These are phyloP conservation scores for Sporisorium reilianum DNA, from an alignment of 1,284 basidiomycete genomes.

Conservation along the genomic window DNA sequence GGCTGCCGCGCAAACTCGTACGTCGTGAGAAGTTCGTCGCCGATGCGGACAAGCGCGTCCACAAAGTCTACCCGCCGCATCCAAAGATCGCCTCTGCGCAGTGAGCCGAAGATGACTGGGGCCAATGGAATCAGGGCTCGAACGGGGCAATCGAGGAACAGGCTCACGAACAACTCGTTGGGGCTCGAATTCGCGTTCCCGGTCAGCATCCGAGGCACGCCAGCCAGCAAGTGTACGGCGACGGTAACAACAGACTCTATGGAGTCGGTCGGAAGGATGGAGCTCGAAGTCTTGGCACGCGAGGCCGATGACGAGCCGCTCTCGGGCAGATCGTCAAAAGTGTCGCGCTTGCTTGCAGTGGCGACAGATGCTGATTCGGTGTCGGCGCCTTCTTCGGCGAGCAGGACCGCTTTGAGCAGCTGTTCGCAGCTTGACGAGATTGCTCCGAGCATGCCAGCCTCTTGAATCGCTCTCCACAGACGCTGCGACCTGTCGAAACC, in stretches of 20 bases:
- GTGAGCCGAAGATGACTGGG: conserved; percentile 25
- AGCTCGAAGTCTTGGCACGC: not conserved
- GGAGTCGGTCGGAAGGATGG: not conserved
- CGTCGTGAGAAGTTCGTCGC: conserved; percentile 35
- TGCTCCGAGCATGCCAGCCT: conserved; percentile 11
- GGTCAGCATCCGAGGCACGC: conserved; percentile 25
- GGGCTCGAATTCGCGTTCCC: conserved; percentile 10
- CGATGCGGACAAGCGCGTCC: conserved; percentile 43
- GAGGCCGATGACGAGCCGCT: conserved; percentile 9
- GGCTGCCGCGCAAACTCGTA: conserved; percentile 28
- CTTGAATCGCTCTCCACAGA: conserved; percentile 29
- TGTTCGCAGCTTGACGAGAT: conserved; percentile 22
- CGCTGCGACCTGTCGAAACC: not conserved
- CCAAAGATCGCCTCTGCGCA: conserved; percentile 20
- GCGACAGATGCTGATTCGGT: conserved; percentile 1
- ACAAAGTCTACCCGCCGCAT: conserved; percentile 36
- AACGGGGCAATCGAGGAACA: conserved; percentile 33
- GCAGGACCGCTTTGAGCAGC: conserved; percentile 15
- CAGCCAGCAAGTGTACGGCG: conserved; percentile 14
- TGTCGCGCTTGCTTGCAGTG: conserved; percentile 6
- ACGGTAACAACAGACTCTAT: conserved; percentile 13
- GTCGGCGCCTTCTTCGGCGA: conserved; percentile 14
- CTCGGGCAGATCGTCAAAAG: conserved; percentile 34
- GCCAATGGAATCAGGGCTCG: conserved; percentile 14
- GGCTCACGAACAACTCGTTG: conserved; percentile 23